phyloP scores from a whole-genome alignment of 1,284 basidiomycete genomes.

The Ustilago curta region DNA sequence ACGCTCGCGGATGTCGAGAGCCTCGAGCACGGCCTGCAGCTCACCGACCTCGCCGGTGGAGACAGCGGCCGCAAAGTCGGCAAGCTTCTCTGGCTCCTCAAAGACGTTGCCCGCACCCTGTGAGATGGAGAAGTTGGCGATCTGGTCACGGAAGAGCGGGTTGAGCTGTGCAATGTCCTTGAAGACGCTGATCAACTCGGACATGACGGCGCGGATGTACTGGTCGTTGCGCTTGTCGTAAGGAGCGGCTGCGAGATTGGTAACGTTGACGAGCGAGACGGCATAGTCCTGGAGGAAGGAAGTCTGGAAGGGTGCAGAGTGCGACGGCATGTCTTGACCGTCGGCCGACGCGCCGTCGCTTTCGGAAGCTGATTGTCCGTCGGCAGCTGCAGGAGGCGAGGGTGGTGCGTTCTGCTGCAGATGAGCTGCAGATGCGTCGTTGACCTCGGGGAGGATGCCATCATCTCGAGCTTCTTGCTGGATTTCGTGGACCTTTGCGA shows the following conservation, averaged over 20 bases:
- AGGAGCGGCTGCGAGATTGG: constrained; percentile 81
- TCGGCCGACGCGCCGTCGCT: constrained; percentile 10
- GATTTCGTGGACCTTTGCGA: constrained; percentile 55
- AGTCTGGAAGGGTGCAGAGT: constrained; percentile 77
- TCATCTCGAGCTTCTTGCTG: constrained; percentile 52
- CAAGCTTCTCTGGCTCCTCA: constrained; percentile 97
- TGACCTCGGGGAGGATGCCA: constrained; percentile 47
- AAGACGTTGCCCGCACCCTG: constrained; percentile 97
- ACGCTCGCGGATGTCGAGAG: constrained; percentile 86
- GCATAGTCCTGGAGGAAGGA: constrained; percentile 90
- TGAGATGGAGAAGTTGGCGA: constrained; percentile 94
- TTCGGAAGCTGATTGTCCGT: constrained; percentile 7
- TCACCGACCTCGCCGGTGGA: constrained; percentile 90
- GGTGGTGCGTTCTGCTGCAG: constrained; percentile 33
- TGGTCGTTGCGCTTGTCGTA: constrained; percentile 81
- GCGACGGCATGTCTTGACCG: constrained; percentile 52
- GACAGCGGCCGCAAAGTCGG: constrained; percentile 97
- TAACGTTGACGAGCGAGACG: constrained; percentile 90
- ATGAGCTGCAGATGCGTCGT: constrained; percentile 41
- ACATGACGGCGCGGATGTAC: constrained; percentile 93
- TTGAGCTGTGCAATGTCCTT: constrained; percentile 98
- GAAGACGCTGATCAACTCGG: constrained; percentile 96
- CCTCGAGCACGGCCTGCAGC: constrained; percentile 92
- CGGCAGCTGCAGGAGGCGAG: constrained; percentile 24
- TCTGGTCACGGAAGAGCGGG: constrained; percentile 97